Percentiles rank a stretch among this genome's conserved stretches.
phyloP scores from a whole-genome alignment of 2,329 filamentous ascomycete genomes.

The Clathrospora elynae region DNA sequence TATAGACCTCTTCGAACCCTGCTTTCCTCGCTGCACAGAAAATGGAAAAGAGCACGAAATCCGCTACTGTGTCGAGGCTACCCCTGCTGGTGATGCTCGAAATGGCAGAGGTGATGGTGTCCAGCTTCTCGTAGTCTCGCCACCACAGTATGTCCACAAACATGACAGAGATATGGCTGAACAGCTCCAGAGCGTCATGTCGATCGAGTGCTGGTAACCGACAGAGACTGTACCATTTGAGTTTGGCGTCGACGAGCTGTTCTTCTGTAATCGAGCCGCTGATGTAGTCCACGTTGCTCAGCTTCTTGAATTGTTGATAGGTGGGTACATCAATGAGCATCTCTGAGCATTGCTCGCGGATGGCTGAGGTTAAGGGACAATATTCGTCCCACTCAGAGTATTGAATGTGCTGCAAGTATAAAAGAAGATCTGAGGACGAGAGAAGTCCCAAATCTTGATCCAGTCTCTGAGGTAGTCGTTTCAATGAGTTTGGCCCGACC shows the following conservation, averaged over 20 bases:
- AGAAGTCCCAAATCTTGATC: conserved; percentile 43
- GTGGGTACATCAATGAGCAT: conserved; percentile 46
- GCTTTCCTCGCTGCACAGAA: conserved; percentile 63
- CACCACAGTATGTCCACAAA: conserved; percentile 39
- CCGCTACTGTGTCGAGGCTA: conserved; percentile 47
- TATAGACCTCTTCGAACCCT: conserved; percentile 66
- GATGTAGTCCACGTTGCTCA: conserved; percentile 46
- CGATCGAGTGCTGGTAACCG: conserved; percentile 30
- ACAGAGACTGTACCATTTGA: conserved; percentile 46
- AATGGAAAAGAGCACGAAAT: conserved; percentile 62
- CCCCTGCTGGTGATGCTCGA: conserved; percentile 28
- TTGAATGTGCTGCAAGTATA: conserved; percentile 43
- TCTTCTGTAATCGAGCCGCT: conserved; percentile 36
- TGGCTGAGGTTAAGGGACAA: conserved; percentile 36
- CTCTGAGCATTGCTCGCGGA: conserved; percentile 39
- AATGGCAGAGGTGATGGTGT: conserved; percentile 38
- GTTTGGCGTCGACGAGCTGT: conserved; percentile 36
- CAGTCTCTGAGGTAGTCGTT: conserved; percentile 33
- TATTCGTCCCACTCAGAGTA: conserved; percentile 40
- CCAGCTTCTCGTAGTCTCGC: conserved; percentile 37
- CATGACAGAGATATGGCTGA: conserved; percentile 37
- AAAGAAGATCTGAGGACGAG: conserved; percentile 41
- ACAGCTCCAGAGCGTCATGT: conserved; percentile 35
- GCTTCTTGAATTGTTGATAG: conserved; percentile 43
- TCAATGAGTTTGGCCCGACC: conserved; percentile 9